These are phyloP conservation scores for Globisporangium rhizosaccharum DNA, from an alignment of 352 stramenopile species.

Conservation along the genomic window DNA sequence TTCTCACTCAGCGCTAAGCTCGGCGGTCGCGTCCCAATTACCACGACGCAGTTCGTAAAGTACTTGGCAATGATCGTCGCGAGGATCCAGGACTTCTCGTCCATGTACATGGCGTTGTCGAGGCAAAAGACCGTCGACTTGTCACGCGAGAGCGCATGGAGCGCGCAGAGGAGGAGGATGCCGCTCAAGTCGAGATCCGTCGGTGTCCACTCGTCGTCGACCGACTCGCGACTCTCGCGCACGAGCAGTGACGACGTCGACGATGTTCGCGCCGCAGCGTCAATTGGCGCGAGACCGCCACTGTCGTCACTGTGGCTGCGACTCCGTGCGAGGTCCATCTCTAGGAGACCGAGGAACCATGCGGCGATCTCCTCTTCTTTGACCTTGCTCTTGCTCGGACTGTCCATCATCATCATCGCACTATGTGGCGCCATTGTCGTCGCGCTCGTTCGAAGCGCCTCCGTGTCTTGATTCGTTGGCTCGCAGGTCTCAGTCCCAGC, in stretches of 20 bases:
- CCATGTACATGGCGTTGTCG: conserved; percentile 86
- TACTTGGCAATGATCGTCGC: conserved; percentile 80
- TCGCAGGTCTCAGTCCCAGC: neutral
- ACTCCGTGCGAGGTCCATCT: conserved; percentile 45
- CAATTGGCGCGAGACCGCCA: conserved; percentile 5
- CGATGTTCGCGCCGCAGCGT: conserved; percentile 6
- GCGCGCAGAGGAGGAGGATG: conserved; percentile 68
- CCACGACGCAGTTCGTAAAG: conserved; percentile 80
- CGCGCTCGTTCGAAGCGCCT: neutral
- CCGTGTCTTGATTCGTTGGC: neutral
- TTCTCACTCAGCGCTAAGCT: conserved; percentile 59
- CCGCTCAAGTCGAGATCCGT: conserved; percentile 63
- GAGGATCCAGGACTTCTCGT: conserved; percentile 83
- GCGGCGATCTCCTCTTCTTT: conserved; percentile 66
- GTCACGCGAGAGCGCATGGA: conserved; percentile 74
- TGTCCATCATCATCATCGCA: conserved; percentile 8
- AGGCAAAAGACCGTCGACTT: conserved; percentile 68
- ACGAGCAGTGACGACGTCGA: neutral
- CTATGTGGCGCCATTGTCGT: conserved; percentile 2
- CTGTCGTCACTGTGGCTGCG: conserved; percentile 21
- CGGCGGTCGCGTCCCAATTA: conserved; percentile 65
- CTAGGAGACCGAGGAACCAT: conserved; percentile 62
- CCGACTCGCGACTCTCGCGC: conserved; percentile 6
- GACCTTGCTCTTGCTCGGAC: conserved; percentile 27
- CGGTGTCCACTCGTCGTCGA: conserved; percentile 49